phyloP scores from a whole-genome alignment of 176 grass and related monocot species.

The Musa schizocarpa region DNA sequence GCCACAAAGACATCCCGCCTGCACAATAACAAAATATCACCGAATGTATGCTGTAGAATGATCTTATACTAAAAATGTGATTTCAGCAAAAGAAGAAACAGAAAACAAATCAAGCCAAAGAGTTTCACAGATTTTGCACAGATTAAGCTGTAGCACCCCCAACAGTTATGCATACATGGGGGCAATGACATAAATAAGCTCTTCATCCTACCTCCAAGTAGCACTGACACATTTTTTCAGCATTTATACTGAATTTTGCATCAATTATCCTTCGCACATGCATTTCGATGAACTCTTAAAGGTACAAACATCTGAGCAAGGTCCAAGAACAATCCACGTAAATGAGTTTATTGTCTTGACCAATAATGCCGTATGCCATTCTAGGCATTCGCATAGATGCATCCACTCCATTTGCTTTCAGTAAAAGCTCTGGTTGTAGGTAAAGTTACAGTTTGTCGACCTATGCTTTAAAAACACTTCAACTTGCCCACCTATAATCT shows the following conservation, averaged over 20 bases:
- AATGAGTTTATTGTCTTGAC: background rate
- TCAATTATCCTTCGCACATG: too few species aligned
- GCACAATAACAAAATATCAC: constrained; percentile 28
- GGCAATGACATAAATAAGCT: background rate
- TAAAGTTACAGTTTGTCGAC: too few species aligned
- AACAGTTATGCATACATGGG: background rate
- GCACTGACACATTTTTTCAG: too few species aligned
- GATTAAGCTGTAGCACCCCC: background rate
- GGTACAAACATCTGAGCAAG: background rate
- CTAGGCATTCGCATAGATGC: too few species aligned
- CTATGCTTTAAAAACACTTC: too few species aligned
- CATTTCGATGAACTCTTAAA: too few species aligned
- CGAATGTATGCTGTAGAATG: background rate
- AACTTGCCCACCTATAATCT: too few species aligned
- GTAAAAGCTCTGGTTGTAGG: too few species aligned
- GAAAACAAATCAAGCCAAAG: background rate
- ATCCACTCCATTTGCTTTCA: too few species aligned
- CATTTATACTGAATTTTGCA: too few species aligned
- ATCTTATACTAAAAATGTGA: background rate
- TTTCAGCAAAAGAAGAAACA: background rate
- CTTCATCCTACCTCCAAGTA: background rate
- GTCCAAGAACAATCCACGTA: background rate
- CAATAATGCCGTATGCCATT: too few species aligned
- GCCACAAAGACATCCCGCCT: constrained; percentile 70
- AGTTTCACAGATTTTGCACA: background rate